A percentile compares a stretch with the other conserved stretches of the same genome.
Conservation (phyloP, 257 asterid species). For the Petunia axillaris region DNA sequence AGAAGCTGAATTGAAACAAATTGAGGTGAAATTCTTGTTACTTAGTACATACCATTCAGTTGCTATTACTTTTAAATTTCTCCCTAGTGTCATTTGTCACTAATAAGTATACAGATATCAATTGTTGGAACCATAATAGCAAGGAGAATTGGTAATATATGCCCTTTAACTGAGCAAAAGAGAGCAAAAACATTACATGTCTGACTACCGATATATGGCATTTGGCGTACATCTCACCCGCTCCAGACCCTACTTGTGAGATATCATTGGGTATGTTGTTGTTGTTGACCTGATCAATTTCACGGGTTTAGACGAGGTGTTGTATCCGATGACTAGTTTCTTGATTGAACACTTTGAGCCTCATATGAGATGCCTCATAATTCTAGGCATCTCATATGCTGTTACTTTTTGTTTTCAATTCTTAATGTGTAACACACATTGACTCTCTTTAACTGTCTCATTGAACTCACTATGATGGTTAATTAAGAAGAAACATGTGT, state of each 20-base stretch:
- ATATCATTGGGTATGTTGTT: too few relatives aligned
- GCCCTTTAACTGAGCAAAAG: too few relatives aligned
- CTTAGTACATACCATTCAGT: neutral
- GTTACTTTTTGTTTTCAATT: neutral
- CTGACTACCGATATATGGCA: too few relatives aligned
- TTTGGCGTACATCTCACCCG: too few relatives aligned
- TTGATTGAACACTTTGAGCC: too few relatives aligned
- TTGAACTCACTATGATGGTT: too few relatives aligned
- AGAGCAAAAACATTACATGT: too few relatives aligned
- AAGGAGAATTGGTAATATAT: too few relatives aligned
- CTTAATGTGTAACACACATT: neutral
- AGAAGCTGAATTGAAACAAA: slow-evolving; percentile 54
- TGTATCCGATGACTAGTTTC: neutral
- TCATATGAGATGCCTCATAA: neutral
- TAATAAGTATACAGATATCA: neutral
- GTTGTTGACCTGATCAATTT: neutral
- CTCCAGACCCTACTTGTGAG: too few relatives aligned
- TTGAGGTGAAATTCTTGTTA: slow-evolving; percentile 46
- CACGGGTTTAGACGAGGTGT: neutral
- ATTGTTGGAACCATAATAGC: neutral
- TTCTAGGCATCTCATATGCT: neutral
- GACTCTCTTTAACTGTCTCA: too few relatives aligned
- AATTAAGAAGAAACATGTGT: too few relatives aligned
- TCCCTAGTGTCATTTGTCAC: neutral
- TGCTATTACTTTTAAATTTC: neutral